These are phyloP conservation scores for Exophiala alcalophila DNA, from an alignment of 2,329 filamentous ascomycete species.

Conservation along the genomic window DNA sequence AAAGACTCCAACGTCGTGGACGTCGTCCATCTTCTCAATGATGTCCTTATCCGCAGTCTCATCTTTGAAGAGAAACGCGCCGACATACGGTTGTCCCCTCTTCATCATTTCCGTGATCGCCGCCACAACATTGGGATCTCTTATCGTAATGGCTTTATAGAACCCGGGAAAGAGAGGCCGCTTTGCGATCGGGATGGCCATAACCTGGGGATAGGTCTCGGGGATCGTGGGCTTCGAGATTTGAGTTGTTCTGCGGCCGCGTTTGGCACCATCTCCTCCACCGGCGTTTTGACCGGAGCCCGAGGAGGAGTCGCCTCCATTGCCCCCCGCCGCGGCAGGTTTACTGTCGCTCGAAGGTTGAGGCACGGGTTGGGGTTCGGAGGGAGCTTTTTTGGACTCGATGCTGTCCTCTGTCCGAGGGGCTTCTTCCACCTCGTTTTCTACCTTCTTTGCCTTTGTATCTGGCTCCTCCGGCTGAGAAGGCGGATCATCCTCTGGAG, in stretches of 20 bases:
- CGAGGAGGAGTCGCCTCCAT: slow-evolving; percentile 47
- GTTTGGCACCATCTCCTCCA: slow-evolving; percentile 61
- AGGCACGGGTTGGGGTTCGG: slow-evolving; percentile 45
- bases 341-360: slow-evolving; percentile 44
- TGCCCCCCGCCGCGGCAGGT: slow-evolving; percentile 34
- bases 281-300: slow-evolving; percentile 39
- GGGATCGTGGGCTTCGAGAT: slow-evolving; percentile 86
- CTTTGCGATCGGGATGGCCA: slow-evolving; percentile 94
- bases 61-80: slow-evolving; percentile 95
- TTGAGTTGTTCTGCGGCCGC: slow-evolving; percentile 66
- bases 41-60: slow-evolving; percentile 91
- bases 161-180: slow-evolving; percentile 94
- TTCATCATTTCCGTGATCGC: slow-evolving; percentile 97
- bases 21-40: slow-evolving; percentile 84
- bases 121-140: slow-evolving; percentile 83
- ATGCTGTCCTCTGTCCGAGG: slow-evolving; percentile 36
- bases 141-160: slow-evolving; percentile 97
- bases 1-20: slow-evolving; percentile 94
- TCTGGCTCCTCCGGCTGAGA: slow-evolving; percentile 39
- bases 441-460: slow-evolving; percentile 48
- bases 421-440: slow-evolving; percentile 39
- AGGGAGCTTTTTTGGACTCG: slow-evolving; percentile 46
- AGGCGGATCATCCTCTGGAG: slow-evolving; percentile 43
- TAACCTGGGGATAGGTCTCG: slow-evolving; percentile 94
- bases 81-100: slow-evolving; percentile 93